Percentiles rank a stretch among this genome's conserved stretches.
Conservation (phyloP, 345 rosid species). For the Durio zibethinus region DNA sequence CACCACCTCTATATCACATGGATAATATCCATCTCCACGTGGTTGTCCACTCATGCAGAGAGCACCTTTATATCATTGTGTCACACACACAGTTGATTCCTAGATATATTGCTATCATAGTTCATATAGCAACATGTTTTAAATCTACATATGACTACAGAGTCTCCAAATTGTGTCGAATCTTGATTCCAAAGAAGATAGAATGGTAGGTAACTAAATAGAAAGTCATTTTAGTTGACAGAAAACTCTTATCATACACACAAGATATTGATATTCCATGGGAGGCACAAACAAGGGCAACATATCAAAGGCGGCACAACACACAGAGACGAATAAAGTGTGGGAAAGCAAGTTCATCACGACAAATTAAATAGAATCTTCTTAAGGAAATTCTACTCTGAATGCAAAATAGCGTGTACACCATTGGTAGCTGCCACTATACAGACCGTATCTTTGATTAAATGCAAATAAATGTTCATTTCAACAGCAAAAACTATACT, state of each 20-base stretch:
- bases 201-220: not conserved
- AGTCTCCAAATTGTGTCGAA: not conserved
- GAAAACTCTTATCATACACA: not conserved
- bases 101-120: not conserved
- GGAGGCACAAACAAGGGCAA: not conserved
- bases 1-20: too few species aligned
- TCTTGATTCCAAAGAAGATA: not conserved
- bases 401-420: not conserved
- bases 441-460: not conserved
- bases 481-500: conserved; percentile 7
- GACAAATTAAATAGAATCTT: not conserved
- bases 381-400: not conserved
- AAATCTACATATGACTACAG: not conserved
- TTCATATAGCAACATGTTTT: not conserved
- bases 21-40: too few species aligned
- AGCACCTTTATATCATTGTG: too few species aligned
- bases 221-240: not conserved
- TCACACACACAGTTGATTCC: not conserved
- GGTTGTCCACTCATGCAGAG: too few species aligned
- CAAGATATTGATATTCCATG: not conserved
- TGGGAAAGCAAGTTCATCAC: not conserved
- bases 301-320: not conserved
- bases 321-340: not conserved
- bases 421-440: conserved; percentile 6
- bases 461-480: conserved; percentile 7